These are phyloP conservation scores for Knufia petricola DNA, from an alignment of 2,329 filamentous ascomycete species.

Conservation along the genomic window DNA sequence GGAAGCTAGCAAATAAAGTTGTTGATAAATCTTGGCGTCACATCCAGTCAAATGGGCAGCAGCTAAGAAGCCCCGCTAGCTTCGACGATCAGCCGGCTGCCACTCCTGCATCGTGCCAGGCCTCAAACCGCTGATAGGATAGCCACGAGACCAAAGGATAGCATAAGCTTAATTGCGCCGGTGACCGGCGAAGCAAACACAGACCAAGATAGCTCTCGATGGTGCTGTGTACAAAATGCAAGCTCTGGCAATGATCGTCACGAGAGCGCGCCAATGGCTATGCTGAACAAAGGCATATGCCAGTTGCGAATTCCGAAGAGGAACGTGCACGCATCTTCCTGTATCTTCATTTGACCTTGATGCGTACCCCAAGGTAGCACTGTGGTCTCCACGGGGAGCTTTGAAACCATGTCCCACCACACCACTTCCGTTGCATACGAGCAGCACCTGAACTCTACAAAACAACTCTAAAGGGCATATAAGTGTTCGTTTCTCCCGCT, in stretches of 20 bases:
- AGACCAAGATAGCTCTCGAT: background rate
- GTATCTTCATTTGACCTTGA: background rate
- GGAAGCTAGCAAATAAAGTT: background rate
- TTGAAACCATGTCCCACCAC: background rate
- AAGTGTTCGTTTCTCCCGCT: background rate
- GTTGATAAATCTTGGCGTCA: background rate
- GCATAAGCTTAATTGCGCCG: background rate
- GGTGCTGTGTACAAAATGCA: background rate
- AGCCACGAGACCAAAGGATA: background rate
- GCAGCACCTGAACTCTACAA: too few species aligned
- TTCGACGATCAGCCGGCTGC: background rate
- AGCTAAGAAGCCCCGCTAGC: background rate
- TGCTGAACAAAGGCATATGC: background rate
- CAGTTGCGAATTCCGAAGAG: background rate
- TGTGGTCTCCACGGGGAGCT: background rate
- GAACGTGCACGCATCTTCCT: background rate
- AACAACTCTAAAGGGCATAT: background rate
- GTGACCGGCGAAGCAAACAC: background rate
- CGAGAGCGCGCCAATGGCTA: background rate
- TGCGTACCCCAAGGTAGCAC: background rate
- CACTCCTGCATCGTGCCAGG: background rate
- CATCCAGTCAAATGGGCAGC: slow-evolving; percentile 5
- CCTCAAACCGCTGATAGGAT: slow-evolving; percentile 1
- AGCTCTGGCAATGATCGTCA: background rate
- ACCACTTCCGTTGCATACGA: background rate